Base-by-base conservation (phyloP, 2,329 filamentous ascomycete genomes). In the Thielaviopsis punctulata region DNA sequence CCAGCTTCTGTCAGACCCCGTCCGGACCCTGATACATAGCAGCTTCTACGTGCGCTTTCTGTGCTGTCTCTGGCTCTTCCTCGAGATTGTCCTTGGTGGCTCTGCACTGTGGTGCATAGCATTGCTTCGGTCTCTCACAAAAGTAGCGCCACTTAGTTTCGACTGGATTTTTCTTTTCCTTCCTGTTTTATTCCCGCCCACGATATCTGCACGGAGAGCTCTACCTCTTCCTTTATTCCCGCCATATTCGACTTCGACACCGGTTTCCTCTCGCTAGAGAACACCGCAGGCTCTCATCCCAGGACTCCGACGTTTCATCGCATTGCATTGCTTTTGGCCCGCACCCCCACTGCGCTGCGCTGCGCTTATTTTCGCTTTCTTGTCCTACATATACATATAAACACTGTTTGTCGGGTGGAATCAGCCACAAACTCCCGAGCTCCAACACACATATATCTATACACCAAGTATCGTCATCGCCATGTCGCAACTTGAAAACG, bases 401-500 rank as follows among this genome's bases (percentile, higher is more conserved):
- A 27, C 30, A 15, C 30, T 36, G 4, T 36, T 36, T n/a, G n/a
- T n/a, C 30, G 2, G 4, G 5, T 3, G 2, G 2, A 15, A 2
- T 15, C 5, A n/a, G 13, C 13, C 30, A 15, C 2, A 36, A 36
- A n/a, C 30, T n/a, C n/a, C 13, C 13, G n/a, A 36, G 30, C 13
- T 15, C 13, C 30, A 36, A 15, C 7, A 36, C 13, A 36, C 30
- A 3, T 36, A 36, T 36, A 12, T 12, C 30, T 36, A 12, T 12
- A 12, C 30, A 4, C 30, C 10, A 36, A 36, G 12, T n/a, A 21
- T 18, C 33, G 27, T 8, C 41, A 12, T 33, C 43, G 19, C 22
- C 24, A 55, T 55, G 53, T 48, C 50, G 41, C 49, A 55, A 43
- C 18, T 43, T 7, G 53, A 55, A 19, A 49, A 55, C 23, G 53